Base-by-base conservation (phyloP, 1,284 basidiomycete species). In the Boletus sp. region DNA sequence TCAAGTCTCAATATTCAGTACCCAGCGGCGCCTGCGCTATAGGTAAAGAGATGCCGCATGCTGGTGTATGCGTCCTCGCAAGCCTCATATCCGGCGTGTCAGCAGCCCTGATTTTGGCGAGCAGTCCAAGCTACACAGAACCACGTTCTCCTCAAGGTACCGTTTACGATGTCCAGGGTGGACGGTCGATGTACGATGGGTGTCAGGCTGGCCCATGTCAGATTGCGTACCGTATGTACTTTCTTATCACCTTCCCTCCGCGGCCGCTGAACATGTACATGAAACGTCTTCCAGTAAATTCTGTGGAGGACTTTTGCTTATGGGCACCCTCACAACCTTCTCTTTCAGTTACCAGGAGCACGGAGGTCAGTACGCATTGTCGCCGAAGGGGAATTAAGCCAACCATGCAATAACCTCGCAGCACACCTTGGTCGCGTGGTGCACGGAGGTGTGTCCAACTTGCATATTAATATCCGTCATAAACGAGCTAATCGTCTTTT, bases 381-480 rank as follows among this genome's bases (percentile, higher is more conserved):
- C 20, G n/a, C 43, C 35, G 17, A 48, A 39, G 35, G 41, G 38
- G 52, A 46, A 35, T 48, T 38, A 41, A 47, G 48, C 44, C 47
- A 41, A 55, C 55, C 39, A 51, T 40, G 26, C 48, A 50, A 40
- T 44, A 27, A 27, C 36, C 48, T 55, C 43, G 53, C 45, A 85
- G 76, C 77, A 76, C 44, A 72, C 81, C 46, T 77, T 82, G 57
- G 81, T 88, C 40, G 69, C 85, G 29, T 89, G 82, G 80, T 90
- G 87, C 61, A 72, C 72, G 27, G 77, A 82, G 70, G 77, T 72
- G 41, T 23, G 62, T 55, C 34, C 14, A 19, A 41, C 27, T 32
- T 46, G 40, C n/a, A 5, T 30, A 40, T 40, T 17, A 35, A 43
- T 40, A 38, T 46, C 23, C 34, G 26, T 37, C 39, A 41, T 27